phyloP scores from a whole-genome alignment of 306 rosid species.

The Dryas drummondii region DNA sequence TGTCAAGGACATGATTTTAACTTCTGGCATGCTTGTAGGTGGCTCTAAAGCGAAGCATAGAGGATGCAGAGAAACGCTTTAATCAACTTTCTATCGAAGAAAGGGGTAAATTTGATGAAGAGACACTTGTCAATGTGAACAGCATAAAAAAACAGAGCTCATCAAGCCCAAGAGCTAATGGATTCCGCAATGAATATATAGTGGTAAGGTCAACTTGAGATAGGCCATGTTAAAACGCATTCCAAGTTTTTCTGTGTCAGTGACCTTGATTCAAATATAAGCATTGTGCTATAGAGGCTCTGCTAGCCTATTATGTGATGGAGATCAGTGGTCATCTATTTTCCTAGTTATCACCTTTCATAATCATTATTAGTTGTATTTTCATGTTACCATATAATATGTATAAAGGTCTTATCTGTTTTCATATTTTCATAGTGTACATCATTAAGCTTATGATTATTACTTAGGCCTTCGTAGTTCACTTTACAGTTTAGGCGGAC shows the following conservation, averaged over 20 bases:
- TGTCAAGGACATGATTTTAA: conserved; percentile 19
- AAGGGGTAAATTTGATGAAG: conserved; percentile 97
- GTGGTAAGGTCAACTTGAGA: conserved; percentile 58
- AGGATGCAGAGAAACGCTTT: conserved; percentile 87
- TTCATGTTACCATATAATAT: no score
- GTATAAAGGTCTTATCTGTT: no score
- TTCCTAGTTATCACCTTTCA: no score
- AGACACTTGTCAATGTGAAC: conserved; percentile 91
- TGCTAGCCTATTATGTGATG: background rate
- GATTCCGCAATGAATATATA: conserved; percentile 94
- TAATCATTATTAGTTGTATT: no score
- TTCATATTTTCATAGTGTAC: no score
- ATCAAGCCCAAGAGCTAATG: conserved; percentile 65
- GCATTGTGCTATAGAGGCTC: background rate
- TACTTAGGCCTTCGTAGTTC: no score
- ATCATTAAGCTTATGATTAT: no score
- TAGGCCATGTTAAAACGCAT: background rate
- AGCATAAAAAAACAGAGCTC: conserved; percentile 79
- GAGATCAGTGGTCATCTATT: no score
- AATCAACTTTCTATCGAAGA: conserved; percentile 97
- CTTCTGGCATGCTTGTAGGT: conserved; percentile 49
- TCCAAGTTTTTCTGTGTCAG: background rate
- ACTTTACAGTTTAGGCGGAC: no score
- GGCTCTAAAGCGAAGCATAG: conserved; percentile 74
- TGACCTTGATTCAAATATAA: background rate